These are phyloP conservation scores for Septoria petroselini DNA, from an alignment of 2,329 filamentous ascomycete genomes.

Conservation along the genomic window DNA sequence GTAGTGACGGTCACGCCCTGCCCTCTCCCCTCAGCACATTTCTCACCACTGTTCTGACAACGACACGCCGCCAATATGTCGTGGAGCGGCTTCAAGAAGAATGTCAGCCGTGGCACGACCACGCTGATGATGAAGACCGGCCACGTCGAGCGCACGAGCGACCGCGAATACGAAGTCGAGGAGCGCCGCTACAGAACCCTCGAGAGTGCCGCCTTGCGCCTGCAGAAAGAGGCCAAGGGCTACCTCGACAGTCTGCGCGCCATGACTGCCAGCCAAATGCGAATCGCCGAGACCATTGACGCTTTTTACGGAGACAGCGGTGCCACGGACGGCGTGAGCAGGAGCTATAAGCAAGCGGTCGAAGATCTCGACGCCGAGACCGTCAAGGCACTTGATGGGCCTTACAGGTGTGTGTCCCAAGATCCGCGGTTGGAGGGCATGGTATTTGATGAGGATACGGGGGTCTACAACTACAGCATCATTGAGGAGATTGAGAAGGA, in stretches of 20 bases:
- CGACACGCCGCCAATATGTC: constrained; percentile 54
- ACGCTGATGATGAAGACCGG: constrained; percentile 99
- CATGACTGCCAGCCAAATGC: constrained; percentile 99
- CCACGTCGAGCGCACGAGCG: constrained; percentile 97
- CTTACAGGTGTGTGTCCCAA: constrained; percentile 64
- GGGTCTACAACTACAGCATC: constrained; percentile 18
- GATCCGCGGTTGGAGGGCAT: constrained; percentile 19
- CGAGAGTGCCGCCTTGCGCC: constrained; percentile 84
- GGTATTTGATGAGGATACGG: constrained; percentile 26
- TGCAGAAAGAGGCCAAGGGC: constrained; percentile 97
- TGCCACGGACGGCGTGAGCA: constrained; percentile 87
- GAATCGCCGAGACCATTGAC: constrained; percentile 98
- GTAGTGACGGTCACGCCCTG: not conserved
- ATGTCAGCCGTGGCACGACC: constrained; percentile 93
- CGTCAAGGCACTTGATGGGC: constrained; percentile 95
- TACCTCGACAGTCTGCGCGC: constrained; percentile 95
- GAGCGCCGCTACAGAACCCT: constrained; percentile 89
- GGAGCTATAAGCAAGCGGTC: constrained; percentile 97
- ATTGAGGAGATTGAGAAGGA: constrained; percentile 31
- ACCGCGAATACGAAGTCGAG: constrained; percentile 98
- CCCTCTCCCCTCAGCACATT: not conserved
- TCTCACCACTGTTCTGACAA: not conserved
- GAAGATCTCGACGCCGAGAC: constrained; percentile 97
- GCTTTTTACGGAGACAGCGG: constrained; percentile 98
- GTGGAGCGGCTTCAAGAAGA: constrained; percentile 50